Conservation (phyloP, 345 rosid species). For the Eucalyptus microcorys region DNA sequence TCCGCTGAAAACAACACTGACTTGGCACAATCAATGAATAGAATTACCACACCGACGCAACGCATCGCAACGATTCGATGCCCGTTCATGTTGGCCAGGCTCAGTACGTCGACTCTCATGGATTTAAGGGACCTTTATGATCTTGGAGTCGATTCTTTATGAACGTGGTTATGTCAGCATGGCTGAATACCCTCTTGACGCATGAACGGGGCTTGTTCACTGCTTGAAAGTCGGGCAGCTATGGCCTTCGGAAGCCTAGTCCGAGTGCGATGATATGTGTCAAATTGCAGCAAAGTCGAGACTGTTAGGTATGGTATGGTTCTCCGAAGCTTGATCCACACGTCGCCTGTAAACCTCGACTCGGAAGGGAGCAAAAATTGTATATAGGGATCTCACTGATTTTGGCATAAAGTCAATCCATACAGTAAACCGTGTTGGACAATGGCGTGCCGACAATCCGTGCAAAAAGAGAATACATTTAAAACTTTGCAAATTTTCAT, state of each 20-base stretch:
- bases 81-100: background rate
- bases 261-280: background rate
- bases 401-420: background rate
- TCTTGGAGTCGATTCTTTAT: background rate
- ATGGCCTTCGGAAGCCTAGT: background rate
- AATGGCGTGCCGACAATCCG: background rate
- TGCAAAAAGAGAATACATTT: background rate
- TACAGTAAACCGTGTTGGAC: background rate
- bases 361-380: background rate
- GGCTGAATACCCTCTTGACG: background rate
- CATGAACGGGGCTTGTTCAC: background rate
- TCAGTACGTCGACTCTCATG: background rate
- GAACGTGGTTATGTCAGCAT: background rate
- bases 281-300: background rate
- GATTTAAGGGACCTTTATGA: background rate
- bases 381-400: background rate
- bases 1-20: background rate
- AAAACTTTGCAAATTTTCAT: background rate
- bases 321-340: background rate
- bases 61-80: background rate
- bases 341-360: background rate
- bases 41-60: background rate
- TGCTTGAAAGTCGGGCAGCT: background rate
- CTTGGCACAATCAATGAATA: background rate
- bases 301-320: background rate